Conservation (phyloP, 108 stramenopile genomes). For the Skeletonema marinoi region DNA sequence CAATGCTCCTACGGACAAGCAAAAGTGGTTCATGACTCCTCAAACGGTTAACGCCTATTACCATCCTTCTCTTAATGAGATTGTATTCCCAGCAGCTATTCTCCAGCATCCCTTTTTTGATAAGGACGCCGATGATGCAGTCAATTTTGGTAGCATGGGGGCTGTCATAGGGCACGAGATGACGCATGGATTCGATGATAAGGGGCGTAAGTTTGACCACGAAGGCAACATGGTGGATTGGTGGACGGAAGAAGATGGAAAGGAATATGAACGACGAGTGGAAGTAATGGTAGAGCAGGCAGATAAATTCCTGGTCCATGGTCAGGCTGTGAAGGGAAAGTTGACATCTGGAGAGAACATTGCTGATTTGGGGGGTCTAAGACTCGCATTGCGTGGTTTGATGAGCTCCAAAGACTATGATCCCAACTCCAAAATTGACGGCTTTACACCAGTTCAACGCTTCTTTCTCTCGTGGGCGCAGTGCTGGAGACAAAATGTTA, state of each 20-base stretch:
- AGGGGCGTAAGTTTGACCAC: slow-evolving; percentile 82
- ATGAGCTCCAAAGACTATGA: slow-evolving; percentile 46
- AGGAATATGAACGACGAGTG: slow-evolving; percentile 72
- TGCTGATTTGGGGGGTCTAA: slow-evolving; percentile 78
- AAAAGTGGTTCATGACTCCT: slow-evolving; percentile 89
- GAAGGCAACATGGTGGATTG: slow-evolving; percentile 84
- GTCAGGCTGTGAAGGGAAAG: slow-evolving; percentile 61
- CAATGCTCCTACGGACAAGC: slow-evolving; percentile 79
- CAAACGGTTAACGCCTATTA: slow-evolving; percentile 85
- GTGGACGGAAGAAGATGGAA: slow-evolving; percentile 77
- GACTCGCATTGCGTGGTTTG: slow-evolving; percentile 63
- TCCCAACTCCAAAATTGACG: slow-evolving; percentile 50
- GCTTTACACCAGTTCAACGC: slow-evolving; percentile 70
- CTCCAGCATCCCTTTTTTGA: slow-evolving; percentile 87
- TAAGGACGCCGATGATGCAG: slow-evolving; percentile 73
- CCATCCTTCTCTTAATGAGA: slow-evolving; percentile 65
- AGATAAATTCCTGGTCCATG: slow-evolving; percentile 67
- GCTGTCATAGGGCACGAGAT: slow-evolving; percentile 89
- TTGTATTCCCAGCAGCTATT: slow-evolving; percentile 89
- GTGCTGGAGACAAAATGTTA: slow-evolving; percentile 79
- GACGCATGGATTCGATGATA: slow-evolving; percentile 90
- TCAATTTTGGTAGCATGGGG: slow-evolving; percentile 73
- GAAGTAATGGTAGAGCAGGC: slow-evolving; percentile 84
- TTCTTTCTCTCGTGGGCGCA: slow-evolving; percentile 82
- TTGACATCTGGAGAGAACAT: slow-evolving; percentile 85